Evolutionary conservation across 2,329 filamentous ascomycete species (phyloP), one percentile per base, ranked within the genome.

Genomic region (Pseudocercospora eumusae): DNA sequence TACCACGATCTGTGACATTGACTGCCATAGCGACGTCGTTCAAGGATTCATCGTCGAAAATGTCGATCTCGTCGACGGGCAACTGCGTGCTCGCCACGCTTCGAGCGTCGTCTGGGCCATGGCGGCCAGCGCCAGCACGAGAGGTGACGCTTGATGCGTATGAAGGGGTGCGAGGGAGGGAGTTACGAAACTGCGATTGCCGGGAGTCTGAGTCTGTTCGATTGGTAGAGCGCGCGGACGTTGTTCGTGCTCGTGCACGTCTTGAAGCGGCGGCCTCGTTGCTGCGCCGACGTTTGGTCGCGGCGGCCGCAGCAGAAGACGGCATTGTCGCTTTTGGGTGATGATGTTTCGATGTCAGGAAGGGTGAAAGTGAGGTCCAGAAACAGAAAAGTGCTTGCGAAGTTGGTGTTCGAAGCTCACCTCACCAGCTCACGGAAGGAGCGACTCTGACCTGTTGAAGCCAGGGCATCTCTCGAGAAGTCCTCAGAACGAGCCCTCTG

Each of bases 21-120:
- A 96, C 79, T 0, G 91, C 90, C 86, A 96, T 91, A 61, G 96
- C 83, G 25, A 92, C 77, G 71, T 95, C 90, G 60, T 85, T 83
- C n/a, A 66, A 45, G n/a, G 66, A 60, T 33, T 68, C 64, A 9
- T 56, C 47, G 47, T 66, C 65, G 28, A 55, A 44, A 20, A 50
- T 57, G 23, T 55, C 64, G 20, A 65, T 58, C 3, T 66, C 64
- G 20, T 66, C 59, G 9, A 23, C 60, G n/a, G 31, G 49, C 11
- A 3, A 31, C 21, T 65, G 61, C 6, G 61, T 59, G 11, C 59
- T 52, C 6, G 63, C 60, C 9, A 63, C 57, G n/a, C 64, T 67
- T 20, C 53, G 45, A 15, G 36, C 31, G 31, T 57, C 50, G 18
- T 40, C 56, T 31, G 25, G 47, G 25, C 53, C 61, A 23, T 62